Evolutionary conservation across 345 rosid species (phyloP).

Genomic region (Mercurialis annua): DNA sequence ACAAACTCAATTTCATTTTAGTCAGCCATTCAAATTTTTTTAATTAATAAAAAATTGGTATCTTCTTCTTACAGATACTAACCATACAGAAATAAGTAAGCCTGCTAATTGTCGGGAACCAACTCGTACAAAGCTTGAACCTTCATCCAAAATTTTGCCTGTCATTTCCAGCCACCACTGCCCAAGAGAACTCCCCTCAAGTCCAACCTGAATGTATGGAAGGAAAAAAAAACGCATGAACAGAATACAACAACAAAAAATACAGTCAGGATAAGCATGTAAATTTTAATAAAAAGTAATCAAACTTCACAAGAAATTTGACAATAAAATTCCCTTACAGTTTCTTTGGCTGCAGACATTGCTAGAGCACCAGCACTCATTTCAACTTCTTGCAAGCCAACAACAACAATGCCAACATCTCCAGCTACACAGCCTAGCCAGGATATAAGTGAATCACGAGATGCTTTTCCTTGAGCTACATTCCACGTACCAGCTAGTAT

Average conservation of each 20-base stretch:
- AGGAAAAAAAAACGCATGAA: slow-evolving; percentile 11
- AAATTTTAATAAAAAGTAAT: neutral
- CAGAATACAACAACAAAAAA: slow-evolving; percentile 14
- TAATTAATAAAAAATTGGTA: neutral
- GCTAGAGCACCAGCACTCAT: slow-evolving; percentile 99
- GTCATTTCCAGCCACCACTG: slow-evolving; percentile 94
- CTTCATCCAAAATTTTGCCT: slow-evolving; percentile 81
- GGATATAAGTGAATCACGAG: slow-evolving; percentile 64
- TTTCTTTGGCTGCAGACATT: slow-evolving; percentile 98
- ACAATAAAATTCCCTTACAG: slow-evolving; percentile 50
- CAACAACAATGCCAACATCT: slow-evolving; percentile 78
- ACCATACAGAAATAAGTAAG: slow-evolving; percentile 53
- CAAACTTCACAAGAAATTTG: neutral
- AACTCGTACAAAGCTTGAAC: slow-evolving; percentile 76
- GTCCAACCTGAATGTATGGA: slow-evolving; percentile 79
- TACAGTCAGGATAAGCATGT: neutral
- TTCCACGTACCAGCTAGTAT: slow-evolving; percentile 89
- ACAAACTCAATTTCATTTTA: slow-evolving; percentile 1
- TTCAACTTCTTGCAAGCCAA: slow-evolving; percentile 98
- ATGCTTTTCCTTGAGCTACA: slow-evolving; percentile 91
- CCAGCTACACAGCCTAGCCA: slow-evolving; percentile 80
- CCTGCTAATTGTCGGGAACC: slow-evolving; percentile 96
- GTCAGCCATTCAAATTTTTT: neutral
- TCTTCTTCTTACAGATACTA: slow-evolving; percentile 10
- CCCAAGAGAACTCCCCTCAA: slow-evolving; percentile 93